Evolutionary conservation across 1,284 basidiomycete species (phyloP).

Genomic region (Gymnopus androsaceus): DNA sequence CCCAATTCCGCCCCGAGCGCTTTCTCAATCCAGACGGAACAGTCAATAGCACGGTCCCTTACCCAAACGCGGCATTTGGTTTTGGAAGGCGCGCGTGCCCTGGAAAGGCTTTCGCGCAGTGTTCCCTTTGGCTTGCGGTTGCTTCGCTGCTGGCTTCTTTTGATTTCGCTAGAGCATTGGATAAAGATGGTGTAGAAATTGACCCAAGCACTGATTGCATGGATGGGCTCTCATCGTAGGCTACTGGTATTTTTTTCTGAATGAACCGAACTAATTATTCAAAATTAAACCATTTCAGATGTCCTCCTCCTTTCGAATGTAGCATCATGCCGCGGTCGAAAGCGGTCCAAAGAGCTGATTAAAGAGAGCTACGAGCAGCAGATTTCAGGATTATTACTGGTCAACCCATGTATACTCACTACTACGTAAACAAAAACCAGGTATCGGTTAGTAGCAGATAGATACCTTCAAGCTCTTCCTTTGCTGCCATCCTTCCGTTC

Average conservation of each 20-base stretch:
- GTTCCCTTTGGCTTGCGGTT: slow-evolving; percentile 28
- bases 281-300: not conserved
- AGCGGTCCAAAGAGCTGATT: not conserved
- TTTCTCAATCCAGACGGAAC: no score
- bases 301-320: not conserved
- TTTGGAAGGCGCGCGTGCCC: slow-evolving; percentile 32
- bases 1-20: no score
- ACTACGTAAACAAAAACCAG: no score
- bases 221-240: not conserved
- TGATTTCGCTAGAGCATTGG: slow-evolving; percentile 3
- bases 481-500: no score
- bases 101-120: slow-evolving; percentile 27
- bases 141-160: slow-evolving; percentile 28
- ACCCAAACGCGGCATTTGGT: slow-evolving; percentile 24
- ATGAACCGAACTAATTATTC: no score
- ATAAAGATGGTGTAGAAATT: slow-evolving; percentile 12
- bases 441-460: no score
- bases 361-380: not conserved
- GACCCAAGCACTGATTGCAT: not conserved
- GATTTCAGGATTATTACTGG: no score
- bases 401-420: no score
- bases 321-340: not conserved
- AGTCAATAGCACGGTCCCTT: slow-evolving; percentile 22
- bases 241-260: not conserved
- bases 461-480: no score